A percentile compares a stretch with the other conserved stretches of the same genome.
Conservation (phyloP, 306 rosid species). For the Arachis hypogaea region DNA sequence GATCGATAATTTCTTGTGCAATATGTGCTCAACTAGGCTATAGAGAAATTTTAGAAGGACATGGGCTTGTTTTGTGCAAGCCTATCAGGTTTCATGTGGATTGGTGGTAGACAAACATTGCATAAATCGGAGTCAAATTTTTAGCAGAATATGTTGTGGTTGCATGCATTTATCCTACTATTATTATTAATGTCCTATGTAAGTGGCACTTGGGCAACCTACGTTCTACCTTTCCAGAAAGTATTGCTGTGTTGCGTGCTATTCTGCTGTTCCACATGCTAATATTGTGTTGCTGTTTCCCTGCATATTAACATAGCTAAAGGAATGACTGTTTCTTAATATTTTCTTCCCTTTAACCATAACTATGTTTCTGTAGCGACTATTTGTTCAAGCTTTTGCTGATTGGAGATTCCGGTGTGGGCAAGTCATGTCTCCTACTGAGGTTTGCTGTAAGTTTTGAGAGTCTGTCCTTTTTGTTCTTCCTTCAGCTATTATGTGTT, state of each 20-base stretch:
- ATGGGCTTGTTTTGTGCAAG: too few relatives aligned
- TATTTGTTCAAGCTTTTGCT: constrained; percentile 96
- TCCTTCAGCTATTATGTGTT: constrained; percentile 5
- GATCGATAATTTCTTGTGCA: constrained; percentile 1
- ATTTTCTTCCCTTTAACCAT: constrained; percentile 15
- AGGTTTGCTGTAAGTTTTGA: constrained; percentile 94
- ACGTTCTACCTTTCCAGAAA: constrained; percentile 9
- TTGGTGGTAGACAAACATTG: not conserved
- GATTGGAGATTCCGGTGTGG: constrained; percentile 98
- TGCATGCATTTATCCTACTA: not conserved
- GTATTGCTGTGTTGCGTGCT: constrained; percentile 20
- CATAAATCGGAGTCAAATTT: constrained; percentile 4
- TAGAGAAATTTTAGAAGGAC: too few relatives aligned
- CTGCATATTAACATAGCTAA: constrained; percentile 16
- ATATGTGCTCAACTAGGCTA: not conserved
- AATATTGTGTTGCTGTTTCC: constrained; percentile 24
- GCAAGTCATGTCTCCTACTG: constrained; percentile 97
- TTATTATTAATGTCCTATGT: constrained; percentile 20
- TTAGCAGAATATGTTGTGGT: constrained; percentile 30
- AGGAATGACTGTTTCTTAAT: constrained; percentile 11
- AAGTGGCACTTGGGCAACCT: not conserved
- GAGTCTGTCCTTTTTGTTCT: not conserved
- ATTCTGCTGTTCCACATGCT: constrained; percentile 11
- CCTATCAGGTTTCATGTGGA: too few relatives aligned
- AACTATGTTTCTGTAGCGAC: constrained; percentile 60